These are phyloP conservation scores for Aspergillus latus DNA, from an alignment of 2,329 filamentous ascomycete species.

Conservation along the genomic window DNA sequence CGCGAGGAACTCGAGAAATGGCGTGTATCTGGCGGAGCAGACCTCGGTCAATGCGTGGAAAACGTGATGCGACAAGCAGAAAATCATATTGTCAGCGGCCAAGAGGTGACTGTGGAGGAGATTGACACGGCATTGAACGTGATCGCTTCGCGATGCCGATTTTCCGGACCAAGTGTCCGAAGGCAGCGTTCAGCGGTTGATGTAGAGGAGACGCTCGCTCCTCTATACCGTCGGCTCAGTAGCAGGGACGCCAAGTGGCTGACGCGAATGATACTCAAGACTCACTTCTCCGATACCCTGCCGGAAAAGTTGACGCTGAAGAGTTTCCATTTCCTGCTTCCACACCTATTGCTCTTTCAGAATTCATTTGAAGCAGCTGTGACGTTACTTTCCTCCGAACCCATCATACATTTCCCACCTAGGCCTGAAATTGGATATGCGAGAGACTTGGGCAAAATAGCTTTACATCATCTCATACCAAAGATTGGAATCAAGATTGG, in stretches of 20 bases:
- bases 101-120: constrained; percentile 66
- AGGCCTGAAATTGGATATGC: constrained; percentile 35
- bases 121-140: constrained; percentile 66
- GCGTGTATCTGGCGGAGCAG: constrained; percentile 58
- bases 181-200: constrained; percentile 37
- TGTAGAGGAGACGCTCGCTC: constrained; percentile 51
- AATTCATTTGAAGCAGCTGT: constrained; percentile 65
- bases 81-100: constrained; percentile 36
- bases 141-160: constrained; percentile 67
- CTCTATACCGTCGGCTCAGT: constrained; percentile 60
- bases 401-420: constrained; percentile 38
- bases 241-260: constrained; percentile 83
- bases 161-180: constrained; percentile 66
- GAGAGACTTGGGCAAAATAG: constrained; percentile 31
- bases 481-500: constrained; percentile 63
- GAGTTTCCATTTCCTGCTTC: constrained; percentile 68
- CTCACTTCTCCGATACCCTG: constrained; percentile 66
- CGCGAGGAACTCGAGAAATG: constrained; percentile 64
- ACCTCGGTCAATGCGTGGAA: constrained; percentile 72
- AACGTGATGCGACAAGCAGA: constrained; percentile 62
- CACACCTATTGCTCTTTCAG: constrained; percentile 67
- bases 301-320: constrained; percentile 57
- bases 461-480: constrained; percentile 52
- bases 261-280: constrained; percentile 74
- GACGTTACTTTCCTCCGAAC: constrained; percentile 48